phyloP scores from a whole-genome alignment of 2,329 filamentous ascomycete species.

The Aspergillus melleus region DNA sequence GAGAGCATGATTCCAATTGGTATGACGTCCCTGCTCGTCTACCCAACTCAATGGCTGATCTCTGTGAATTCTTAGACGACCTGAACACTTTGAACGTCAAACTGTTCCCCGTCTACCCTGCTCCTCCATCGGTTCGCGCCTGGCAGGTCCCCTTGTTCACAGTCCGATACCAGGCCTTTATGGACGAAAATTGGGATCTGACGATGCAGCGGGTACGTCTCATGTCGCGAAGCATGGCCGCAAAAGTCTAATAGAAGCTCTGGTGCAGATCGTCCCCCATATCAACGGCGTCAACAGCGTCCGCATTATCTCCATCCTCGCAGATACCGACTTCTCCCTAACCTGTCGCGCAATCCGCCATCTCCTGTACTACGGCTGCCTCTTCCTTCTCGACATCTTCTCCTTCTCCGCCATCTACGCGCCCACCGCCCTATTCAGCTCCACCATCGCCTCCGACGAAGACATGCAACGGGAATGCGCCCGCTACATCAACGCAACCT shows the following conservation, averaged over 20 bases:
- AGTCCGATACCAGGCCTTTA: constrained; percentile 54
- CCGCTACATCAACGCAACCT: constrained; percentile 69
- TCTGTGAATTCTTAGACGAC: constrained; percentile 61
- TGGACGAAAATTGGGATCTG: constrained; percentile 57
- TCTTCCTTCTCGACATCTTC: constrained; percentile 90
- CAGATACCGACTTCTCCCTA: constrained; percentile 82
- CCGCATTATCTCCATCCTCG: constrained; percentile 77
- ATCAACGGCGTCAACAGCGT: constrained; percentile 92
- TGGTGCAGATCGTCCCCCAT: constrained; percentile 67
- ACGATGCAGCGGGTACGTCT: constrained; percentile 49
- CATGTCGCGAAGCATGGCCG: neutral
- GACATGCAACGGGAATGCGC: constrained; percentile 85
- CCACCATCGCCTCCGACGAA: constrained; percentile 71
- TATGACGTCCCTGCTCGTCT: constrained; percentile 44
- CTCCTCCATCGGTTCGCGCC: constrained; percentile 73
- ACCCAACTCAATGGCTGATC: constrained; percentile 3
- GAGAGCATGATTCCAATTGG: constrained; percentile 98
- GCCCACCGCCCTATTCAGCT: constrained; percentile 72
- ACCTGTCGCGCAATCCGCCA: constrained; percentile 85
- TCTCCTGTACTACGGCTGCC: constrained; percentile 87
- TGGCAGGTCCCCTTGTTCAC: constrained; percentile 88
- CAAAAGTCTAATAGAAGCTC: neutral
- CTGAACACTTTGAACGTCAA: constrained; percentile 96
- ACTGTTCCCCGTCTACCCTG: constrained; percentile 79
- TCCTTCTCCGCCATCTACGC: constrained; percentile 92